phyloP scores from a whole-genome alignment of 1,284 basidiomycete species.

The Spongiforma sp. region DNA sequence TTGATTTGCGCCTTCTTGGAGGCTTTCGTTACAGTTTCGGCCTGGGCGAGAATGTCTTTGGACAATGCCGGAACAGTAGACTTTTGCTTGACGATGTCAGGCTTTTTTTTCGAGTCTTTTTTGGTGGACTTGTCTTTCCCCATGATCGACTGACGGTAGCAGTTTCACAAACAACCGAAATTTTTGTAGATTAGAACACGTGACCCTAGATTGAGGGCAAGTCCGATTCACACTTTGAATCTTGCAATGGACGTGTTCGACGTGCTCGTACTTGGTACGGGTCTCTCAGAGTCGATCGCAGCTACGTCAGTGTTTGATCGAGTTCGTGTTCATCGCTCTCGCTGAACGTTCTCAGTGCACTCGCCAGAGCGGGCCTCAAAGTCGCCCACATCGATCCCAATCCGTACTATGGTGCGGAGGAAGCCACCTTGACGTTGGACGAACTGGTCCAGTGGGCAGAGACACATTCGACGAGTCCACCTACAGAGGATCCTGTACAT shows the following conservation, averaged over 20 bases:
- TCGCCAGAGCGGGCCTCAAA: slow-evolving; percentile 86
- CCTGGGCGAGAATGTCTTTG: slow-evolving; percentile 29
- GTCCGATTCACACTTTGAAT: slow-evolving; percentile 7
- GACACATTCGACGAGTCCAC: slow-evolving; percentile 29
- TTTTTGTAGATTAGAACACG: slow-evolving; percentile 30
- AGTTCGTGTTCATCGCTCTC: neutral
- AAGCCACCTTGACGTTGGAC: slow-evolving; percentile 83
- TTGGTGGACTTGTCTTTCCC: slow-evolving; percentile 49
- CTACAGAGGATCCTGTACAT: slow-evolving; percentile 26
- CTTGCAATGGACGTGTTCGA: slow-evolving; percentile 63
- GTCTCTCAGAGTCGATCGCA: slow-evolving; percentile 84
- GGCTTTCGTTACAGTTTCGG: neutral
- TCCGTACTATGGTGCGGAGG: slow-evolving; percentile 83
- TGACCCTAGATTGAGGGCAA: slow-evolving; percentile 37
- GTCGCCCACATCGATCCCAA: slow-evolving; percentile 90
- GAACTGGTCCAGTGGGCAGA: slow-evolving; percentile 81
- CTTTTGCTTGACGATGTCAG: slow-evolving; percentile 15
- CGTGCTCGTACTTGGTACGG: slow-evolving; percentile 86
- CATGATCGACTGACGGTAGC: slow-evolving; percentile 27
- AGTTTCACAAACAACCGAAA: slow-evolving; percentile 15
- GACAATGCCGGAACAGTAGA: slow-evolving; percentile 13
- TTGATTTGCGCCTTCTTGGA: neutral
- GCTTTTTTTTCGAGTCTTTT: slow-evolving; percentile 21
- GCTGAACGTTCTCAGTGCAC: slow-evolving; percentile 58
- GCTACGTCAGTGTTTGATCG: slow-evolving; percentile 73